Evolutionary conservation across 495 filamentous ascomycete genomes (phyloP), one percentile per base, ranked within the genome.

Genomic region (Penicillium verhagenii): DNA sequence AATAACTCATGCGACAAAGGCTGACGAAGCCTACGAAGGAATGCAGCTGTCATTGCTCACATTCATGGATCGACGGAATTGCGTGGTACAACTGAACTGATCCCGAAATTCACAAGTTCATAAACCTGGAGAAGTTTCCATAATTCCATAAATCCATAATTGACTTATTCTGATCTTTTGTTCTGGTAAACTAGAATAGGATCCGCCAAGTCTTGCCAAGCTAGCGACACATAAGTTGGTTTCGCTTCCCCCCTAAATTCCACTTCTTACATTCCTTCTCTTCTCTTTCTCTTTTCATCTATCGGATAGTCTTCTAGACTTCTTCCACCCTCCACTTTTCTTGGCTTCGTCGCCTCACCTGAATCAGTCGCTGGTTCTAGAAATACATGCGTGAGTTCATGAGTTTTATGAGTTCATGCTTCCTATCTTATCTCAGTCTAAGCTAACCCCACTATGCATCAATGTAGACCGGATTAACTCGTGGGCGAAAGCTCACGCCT

Each of bases 401-500:
- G n/a, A n/a, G n/a, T n/a, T n/a, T n/a, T n/a, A n/a, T n/a, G n/a
- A n/a, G n/a, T n/a, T n/a, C n/a, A n/a, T n/a, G n/a, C n/a, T n/a
- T 28, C 44, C 51, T 38, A 43, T 26, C 42, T 20, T 24, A 49
- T 47, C 31, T 21, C 50, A 45, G 26, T 14, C 37, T 52, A n/a
- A 2, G 18, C 52, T 59, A 37, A 59, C 69, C 61, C 42, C n/a
- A n/a, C n/a, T n/a, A n/a, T n/a, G n/a, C n/a, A 61, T 57, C n/a
- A 44, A 38, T 24, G 23, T 38, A 76, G 73, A 76, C 73, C 72
- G 69, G 52, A 73, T 74, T 72, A 63, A 69, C 56, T 73, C 73
- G 73, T 76, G 73, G 73, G 73, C 73, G 73, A 76, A 74, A 76
- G 73, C 73, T 76, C 73, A 76, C 73, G 72, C 73, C 16, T 71